Conservation (phyloP, 495 filamentous ascomycete genomes). For the Neurospora terricola region DNA sequence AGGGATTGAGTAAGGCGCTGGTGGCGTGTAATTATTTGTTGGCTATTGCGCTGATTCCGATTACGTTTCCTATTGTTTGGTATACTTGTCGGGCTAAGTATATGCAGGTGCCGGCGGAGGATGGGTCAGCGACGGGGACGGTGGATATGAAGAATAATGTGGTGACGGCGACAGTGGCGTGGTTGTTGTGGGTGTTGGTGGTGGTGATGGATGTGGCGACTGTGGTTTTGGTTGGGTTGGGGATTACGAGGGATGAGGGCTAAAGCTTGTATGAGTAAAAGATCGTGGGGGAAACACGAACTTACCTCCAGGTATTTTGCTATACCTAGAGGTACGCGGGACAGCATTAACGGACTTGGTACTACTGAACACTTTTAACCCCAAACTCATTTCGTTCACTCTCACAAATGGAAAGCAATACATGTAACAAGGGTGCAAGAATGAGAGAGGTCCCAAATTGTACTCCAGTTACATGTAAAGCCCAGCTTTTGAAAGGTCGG, state of each 20-base stretch:
- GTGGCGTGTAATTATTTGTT: conserved; percentile 35
- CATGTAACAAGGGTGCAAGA: too few species aligned
- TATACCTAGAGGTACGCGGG: too few species aligned
- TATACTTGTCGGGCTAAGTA: conserved; percentile 33
- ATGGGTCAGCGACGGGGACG: not conserved
- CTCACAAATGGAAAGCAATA: too few species aligned
- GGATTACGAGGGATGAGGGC: conserved; percentile 6
- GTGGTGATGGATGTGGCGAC: conserved; percentile 15
- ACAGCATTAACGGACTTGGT: too few species aligned
- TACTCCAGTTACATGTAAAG: too few species aligned
- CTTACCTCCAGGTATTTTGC: too few species aligned
- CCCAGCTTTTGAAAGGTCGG: too few species aligned
- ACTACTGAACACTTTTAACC: too few species aligned
- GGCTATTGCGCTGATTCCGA: conserved; percentile 34
- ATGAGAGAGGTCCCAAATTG: too few species aligned
- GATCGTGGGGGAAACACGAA: too few species aligned
- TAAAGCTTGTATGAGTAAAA: not conserved
- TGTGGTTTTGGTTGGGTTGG: conserved; percentile 10
- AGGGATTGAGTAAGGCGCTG: conserved; percentile 30
- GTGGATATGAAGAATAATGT: conserved; percentile 7
- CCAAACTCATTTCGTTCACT: too few species aligned
- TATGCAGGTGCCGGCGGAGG: conserved; percentile 28
- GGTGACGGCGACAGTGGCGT: conserved; percentile 2
- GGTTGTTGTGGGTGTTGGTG: conserved; percentile 11
- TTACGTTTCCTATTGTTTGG: conserved; percentile 37